These are phyloP conservation scores for Rhodocollybia butyracea DNA, from an alignment of 768 basidiomycete genomes.

Conservation along the genomic window DNA sequence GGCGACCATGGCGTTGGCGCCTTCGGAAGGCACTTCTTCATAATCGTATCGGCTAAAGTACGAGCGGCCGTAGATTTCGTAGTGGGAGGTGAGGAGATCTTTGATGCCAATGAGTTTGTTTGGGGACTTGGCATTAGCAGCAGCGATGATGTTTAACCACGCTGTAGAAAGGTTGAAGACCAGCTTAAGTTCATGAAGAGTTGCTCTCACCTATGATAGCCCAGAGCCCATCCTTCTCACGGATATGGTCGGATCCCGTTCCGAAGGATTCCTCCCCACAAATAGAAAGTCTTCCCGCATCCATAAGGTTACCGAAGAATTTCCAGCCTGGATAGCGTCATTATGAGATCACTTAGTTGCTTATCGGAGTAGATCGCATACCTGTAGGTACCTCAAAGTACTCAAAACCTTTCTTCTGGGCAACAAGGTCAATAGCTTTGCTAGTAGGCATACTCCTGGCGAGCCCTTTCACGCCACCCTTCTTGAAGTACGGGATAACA, in stretches of 20 bases:
- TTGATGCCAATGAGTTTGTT: constrained; percentile 85
- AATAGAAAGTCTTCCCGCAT: constrained; percentile 94
- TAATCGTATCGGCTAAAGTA: constrained; percentile 99
- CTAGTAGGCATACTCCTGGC: constrained; percentile 98
- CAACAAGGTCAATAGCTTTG: constrained; percentile 95
- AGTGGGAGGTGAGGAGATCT: constrained; percentile 85
- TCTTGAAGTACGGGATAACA: constrained; percentile 87
- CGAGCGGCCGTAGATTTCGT: constrained; percentile 89
- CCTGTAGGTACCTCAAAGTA: constrained; percentile 97
- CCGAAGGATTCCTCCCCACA: constrained; percentile 99
- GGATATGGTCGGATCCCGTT: constrained; percentile 99
- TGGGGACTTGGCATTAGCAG: constrained; percentile 74
- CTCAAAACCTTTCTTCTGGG: constrained; percentile 88
- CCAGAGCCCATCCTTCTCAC: constrained; percentile 99
- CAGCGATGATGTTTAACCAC: constrained; percentile 96
- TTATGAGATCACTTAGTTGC: not conserved
- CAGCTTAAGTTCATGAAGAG: constrained; percentile 4
- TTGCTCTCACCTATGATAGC: constrained; percentile 78
- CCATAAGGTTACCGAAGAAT: constrained; percentile 99
- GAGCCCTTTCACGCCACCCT: constrained; percentile 89
- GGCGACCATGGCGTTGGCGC: constrained; percentile 82
- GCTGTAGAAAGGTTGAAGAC: constrained; percentile 43
- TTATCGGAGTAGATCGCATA: constrained; percentile 25
- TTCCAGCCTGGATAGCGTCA: constrained; percentile 75
- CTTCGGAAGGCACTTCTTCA: constrained; percentile 92